These are phyloP conservation scores for Fonsecaea nubica DNA, from an alignment of 2,329 filamentous ascomycete genomes.

Conservation along the genomic window DNA sequence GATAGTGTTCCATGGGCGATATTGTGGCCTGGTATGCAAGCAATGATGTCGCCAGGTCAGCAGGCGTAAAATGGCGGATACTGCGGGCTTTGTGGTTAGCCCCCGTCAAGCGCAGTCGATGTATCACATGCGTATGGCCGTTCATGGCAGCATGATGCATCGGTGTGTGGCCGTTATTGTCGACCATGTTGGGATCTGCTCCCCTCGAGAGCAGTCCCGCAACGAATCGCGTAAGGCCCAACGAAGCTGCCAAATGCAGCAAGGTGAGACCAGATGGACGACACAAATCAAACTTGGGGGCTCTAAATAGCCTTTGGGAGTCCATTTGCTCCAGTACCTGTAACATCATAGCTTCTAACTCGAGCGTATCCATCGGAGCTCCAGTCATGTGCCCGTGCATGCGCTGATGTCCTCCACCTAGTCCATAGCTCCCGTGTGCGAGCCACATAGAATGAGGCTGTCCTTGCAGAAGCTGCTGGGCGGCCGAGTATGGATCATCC, in stretches of 20 bases:
- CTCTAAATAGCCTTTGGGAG: conserved; percentile 53
- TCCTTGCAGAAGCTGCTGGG: conserved; percentile 50
- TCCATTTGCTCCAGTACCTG: conserved; percentile 80
- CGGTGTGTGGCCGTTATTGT: conserved; percentile 80
- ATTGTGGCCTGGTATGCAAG: conserved; percentile 69
- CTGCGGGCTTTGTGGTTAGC: conserved; percentile 75
- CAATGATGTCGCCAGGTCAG: conserved; percentile 72
- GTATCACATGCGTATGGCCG: conserved; percentile 76
- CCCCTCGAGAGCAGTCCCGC: conserved; percentile 77
- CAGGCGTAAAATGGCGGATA: conserved; percentile 71
- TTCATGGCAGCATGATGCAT: conserved; percentile 82
- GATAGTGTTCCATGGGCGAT: conserved; percentile 65
- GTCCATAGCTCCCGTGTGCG: conserved; percentile 45
- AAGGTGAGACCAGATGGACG: conserved; percentile 76
- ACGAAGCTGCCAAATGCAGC: conserved; percentile 77
- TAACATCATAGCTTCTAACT: conserved; percentile 72
- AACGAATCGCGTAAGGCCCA: conserved; percentile 77
- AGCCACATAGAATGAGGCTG: conserved; percentile 38
- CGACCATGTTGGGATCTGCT: conserved; percentile 75
- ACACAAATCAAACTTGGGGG: conserved; percentile 66
- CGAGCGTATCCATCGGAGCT: conserved; percentile 50
- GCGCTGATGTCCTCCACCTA: conserved; percentile 54
- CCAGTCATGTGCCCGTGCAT: conserved; percentile 53
- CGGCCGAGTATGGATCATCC: conserved; percentile 58
- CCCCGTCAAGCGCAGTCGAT: conserved; percentile 73